Base-by-base conservation (phyloP, 805 yeast species). In the Debaryomyces hansenii region DNA sequence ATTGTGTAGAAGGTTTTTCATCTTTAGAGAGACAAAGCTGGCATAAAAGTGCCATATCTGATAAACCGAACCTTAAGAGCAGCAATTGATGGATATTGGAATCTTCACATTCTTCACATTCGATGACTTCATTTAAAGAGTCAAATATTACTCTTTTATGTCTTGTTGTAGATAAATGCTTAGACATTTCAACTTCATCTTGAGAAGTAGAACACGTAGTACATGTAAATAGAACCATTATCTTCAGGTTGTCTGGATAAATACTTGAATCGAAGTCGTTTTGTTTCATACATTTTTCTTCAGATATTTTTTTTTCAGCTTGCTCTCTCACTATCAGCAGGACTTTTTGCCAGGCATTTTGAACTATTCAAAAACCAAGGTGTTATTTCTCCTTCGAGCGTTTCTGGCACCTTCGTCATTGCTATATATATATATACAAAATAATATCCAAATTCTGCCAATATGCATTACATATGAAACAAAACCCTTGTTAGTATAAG, bases 31-130 rank as follows among this genome's bases (percentile, higher is more conserved):
- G 60, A 57, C 87, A 82, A 4, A 49, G 40, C 28, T 64, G 66
- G 55, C 87, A 82, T 16, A 79, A 58, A 48, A 80, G 59, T 0
- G 73, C 60, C 73, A 82, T 75, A 53, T 80, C 84, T 14, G 77
- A 71, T 24, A 83, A 79, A 1, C 83, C 85, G 56, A 71, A 78
- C 33, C 85, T 59, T 6, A 77, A 65, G 38, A 82, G 67, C 42
- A 67, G 72, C 44, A 82, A 63, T 54, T 74, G 77, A 59, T 80
- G 84, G 40, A 82, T 70, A 53, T 80, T 82, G 33, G 70, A 53
- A 53, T 80, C 79, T 16, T 69, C 69, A 59, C 87, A 82, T 36
- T 75, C 79, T 56, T 80, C 85, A 59, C 87, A 82, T 51, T 69
- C 71, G 2, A 82, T 58, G 8, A 60, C 62, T 52, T 80, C 84